These are phyloP conservation scores for Cyphellophora attinorum DNA, from an alignment of 2,329 filamentous ascomycete species.

Conservation along the genomic window DNA sequence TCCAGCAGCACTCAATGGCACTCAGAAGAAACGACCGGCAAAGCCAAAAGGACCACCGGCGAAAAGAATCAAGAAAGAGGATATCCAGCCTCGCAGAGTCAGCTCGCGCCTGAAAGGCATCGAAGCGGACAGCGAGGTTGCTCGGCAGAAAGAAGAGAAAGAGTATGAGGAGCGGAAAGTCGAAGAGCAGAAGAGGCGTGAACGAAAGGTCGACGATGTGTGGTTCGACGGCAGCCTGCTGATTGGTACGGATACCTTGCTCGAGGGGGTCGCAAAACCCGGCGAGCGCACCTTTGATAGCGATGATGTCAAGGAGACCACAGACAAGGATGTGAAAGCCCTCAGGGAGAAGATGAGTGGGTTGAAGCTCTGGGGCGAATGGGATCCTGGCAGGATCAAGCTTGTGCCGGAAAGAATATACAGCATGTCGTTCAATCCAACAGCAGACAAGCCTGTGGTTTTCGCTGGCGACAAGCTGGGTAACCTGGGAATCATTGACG, in stretches of 20 bases:
- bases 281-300: constrained; percentile 71
- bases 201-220: constrained; percentile 57
- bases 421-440: constrained; percentile 79
- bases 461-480: constrained; percentile 94
- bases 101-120: constrained; percentile 55
- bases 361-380: constrained; percentile 72
- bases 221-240: constrained; percentile 72
- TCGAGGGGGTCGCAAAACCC: constrained; percentile 60
- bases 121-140: constrained; percentile 56
- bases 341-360: constrained; percentile 68
- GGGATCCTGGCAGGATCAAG: constrained; percentile 82
- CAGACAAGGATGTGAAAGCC: constrained; percentile 63
- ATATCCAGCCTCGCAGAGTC: constrained; percentile 51
- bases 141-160: constrained; percentile 60
- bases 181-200: constrained; percentile 51
- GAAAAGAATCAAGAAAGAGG: constrained; percentile 53
- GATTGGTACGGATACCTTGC: constrained; percentile 49
- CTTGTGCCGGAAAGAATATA: constrained; percentile 84
- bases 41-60: constrained; percentile 39
- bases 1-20: constrained; percentile 34
- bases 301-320: constrained; percentile 70
- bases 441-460: constrained; percentile 71
- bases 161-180: constrained; percentile 49
- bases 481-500: constrained; percentile 83
- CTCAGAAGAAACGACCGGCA: constrained; percentile 27